Conservation (phyloP, 192 early-diverging fungal species). For the Obelidium mucronatum region DNA sequence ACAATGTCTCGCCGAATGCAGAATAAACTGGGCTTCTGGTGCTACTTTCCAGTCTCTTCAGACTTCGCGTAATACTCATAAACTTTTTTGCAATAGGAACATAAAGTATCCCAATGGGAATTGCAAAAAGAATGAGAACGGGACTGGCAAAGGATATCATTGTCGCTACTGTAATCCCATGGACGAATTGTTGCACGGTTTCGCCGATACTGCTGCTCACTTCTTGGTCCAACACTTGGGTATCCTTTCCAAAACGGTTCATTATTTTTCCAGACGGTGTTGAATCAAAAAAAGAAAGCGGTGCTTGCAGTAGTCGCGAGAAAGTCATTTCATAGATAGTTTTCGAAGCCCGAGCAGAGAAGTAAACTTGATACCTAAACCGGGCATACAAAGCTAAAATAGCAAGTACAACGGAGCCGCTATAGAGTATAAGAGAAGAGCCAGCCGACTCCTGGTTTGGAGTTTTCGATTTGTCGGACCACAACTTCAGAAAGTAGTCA, state of each 20-base stretch:
- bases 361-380: constrained; percentile 29
- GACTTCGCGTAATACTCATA: constrained; percentile 31
- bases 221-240: constrained; percentile 61
- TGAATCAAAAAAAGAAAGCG: constrained; percentile 51
- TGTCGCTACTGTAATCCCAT: constrained; percentile 15
- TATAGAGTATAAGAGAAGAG: constrained; percentile 21
- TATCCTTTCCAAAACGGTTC: constrained; percentile 91
- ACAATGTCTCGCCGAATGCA: constrained; percentile 37
- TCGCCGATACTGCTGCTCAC: constrained; percentile 37
- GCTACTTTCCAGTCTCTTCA: constrained; percentile 72
- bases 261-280: constrained; percentile 54
- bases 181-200: constrained; percentile 34
- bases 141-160: constrained; percentile 35
- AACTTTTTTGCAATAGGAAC: constrained; percentile 78
- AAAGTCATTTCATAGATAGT: constrained; percentile 44
- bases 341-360: constrained; percentile 36
- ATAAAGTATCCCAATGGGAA: constrained; percentile 58
- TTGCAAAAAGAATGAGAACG: constrained; percentile 14
- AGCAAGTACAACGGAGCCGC: constrained; percentile 1
- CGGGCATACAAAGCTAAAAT: constrained; percentile 17
- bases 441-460: neutral
- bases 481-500: constrained; percentile 49
- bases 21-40: constrained; percentile 71
- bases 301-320: constrained; percentile 41
- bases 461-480: constrained; percentile 32